Evolutionary conservation across 768 basidiomycete genomes (phyloP), one percentile per base, ranked within the genome.

Genomic region (Tylopilus felleus): DNA sequence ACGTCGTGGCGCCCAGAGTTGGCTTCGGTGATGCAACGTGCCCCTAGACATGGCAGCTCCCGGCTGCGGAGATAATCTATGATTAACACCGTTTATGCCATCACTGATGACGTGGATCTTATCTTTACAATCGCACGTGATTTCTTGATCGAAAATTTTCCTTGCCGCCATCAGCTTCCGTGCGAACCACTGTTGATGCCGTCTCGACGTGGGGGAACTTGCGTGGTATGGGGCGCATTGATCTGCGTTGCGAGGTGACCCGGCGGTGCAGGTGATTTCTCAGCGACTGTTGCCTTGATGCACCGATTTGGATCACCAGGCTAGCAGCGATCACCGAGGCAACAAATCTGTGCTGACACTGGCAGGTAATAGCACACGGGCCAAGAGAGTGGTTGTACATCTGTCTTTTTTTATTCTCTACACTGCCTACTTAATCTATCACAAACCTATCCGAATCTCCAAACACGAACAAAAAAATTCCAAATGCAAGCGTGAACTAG

Each of bases 1-100:
- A 64, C 60, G 63, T 65, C 62, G 62, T 56, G 52, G 49, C 49
- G 56, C 8, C 7, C 9, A 19, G n/a, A 40, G n/a, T n/a, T 14
- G 27, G 35, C 22, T 44, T 28, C 28, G 47, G 14, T 53, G 52
- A 54, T 54, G 57, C 57, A 63, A 63, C 56, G 55, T 59, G 57
- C 55, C 55, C 58, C 52, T 53, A 41, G 17, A 4, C 16, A 2
- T 47, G 2, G 16, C 8, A 0, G 19, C 1, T 7, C 31, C 5
- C 50, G 49, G 25, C 16, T 31, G 13, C 61, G 56, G 55, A 48
- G 51, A 50, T 51, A 53, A n/a, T 29, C 5, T 13, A 1, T 1
- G 21, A 5, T 10, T 54, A 64, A 41, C 28, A 55, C 49, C 57
- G 55, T 17, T 14, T 9, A 47, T 57, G 49, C 43, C 55, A 49